These are phyloP conservation scores for Hygrophoropsis aurantiaca DNA, from an alignment of 768 basidiomycete species.

Conservation along the genomic window DNA sequence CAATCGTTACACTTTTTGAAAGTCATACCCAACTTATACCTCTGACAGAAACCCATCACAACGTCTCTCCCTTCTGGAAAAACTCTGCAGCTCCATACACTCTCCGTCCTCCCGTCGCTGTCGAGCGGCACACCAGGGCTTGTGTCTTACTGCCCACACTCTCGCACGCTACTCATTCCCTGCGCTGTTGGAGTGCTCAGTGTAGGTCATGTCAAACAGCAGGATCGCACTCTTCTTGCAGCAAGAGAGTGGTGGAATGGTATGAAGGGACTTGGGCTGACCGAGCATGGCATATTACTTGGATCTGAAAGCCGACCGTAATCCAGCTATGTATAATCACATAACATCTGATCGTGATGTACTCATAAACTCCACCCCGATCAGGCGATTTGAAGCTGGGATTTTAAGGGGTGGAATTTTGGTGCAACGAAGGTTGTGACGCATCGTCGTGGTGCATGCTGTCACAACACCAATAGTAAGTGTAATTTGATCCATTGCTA, in stretches of 20 bases:
- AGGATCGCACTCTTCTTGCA: conserved; percentile 51
- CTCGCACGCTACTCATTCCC: conserved; percentile 46
- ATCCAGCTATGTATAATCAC: too few species aligned
- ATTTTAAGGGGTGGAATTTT: too few species aligned
- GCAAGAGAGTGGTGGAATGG: conserved; percentile 85
- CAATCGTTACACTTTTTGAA: neutral
- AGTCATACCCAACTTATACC: neutral
- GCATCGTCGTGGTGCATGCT: too few species aligned
- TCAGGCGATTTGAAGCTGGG: too few species aligned
- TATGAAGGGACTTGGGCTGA: conserved; percentile 34
- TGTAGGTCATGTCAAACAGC: conserved; percentile 59
- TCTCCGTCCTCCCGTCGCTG: conserved; percentile 19
- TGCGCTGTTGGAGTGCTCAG: conserved; percentile 57
- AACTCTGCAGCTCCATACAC: conserved; percentile 42
- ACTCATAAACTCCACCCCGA: too few species aligned
- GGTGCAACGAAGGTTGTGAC: too few species aligned
- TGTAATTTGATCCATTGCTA: too few species aligned
- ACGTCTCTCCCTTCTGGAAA: conserved; percentile 34
- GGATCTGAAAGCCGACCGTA: too few species aligned
- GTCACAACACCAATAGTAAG: too few species aligned
- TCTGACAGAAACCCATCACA: conserved; percentile 31
- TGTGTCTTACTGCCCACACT: conserved; percentile 41
- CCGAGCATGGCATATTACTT: conserved; percentile 16
- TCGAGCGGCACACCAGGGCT: conserved; percentile 36
- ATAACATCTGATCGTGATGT: too few species aligned